These are phyloP conservation scores for Fusarium irregulare DNA, from an alignment of 2,329 filamentous ascomycete species.

Conservation along the genomic window DNA sequence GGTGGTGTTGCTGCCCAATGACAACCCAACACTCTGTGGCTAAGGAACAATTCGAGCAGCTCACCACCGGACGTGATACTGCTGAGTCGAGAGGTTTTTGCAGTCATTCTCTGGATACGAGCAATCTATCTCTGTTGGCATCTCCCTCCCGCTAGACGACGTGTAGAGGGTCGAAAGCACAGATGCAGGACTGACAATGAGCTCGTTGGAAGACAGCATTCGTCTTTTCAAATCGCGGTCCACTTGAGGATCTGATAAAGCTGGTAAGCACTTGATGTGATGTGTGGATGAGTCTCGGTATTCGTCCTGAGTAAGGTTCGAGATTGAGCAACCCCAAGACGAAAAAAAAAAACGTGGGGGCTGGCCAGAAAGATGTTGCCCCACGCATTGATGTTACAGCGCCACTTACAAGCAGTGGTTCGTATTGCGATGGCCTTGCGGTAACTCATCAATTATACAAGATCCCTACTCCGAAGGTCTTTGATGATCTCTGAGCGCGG, in stretches of 20 bases:
- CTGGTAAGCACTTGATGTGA: neutral
- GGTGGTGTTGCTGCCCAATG: constrained; percentile 47
- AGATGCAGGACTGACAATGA: neutral
- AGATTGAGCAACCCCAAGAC: constrained; percentile 5
- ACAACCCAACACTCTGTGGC: constrained; percentile 42
- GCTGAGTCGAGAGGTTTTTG: neutral
- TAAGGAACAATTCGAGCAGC: constrained; percentile 14
- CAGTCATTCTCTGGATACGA: neutral
- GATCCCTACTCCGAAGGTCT: neutral
- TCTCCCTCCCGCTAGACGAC: neutral
- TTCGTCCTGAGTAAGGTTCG: constrained; percentile 23
- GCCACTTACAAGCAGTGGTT: neutral
- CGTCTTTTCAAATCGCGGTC: neutral
- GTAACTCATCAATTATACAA: neutral
- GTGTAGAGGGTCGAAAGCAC: neutral
- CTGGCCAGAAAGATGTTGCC: constrained; percentile 15
- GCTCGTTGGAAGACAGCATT: constrained; percentile 4
- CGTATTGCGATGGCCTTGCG: neutral
- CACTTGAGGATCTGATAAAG: constrained; percentile 8
- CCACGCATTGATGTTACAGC: constrained; percentile 16
- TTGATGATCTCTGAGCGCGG: neutral
- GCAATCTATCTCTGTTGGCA: neutral
- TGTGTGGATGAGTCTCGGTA: constrained; percentile 9
- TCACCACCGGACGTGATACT: neutral
- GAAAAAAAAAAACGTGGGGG: constrained; percentile 25